phyloP scores from a whole-genome alignment of 2,329 filamentous ascomycete genomes.

The Huntiella moniliformis region DNA sequence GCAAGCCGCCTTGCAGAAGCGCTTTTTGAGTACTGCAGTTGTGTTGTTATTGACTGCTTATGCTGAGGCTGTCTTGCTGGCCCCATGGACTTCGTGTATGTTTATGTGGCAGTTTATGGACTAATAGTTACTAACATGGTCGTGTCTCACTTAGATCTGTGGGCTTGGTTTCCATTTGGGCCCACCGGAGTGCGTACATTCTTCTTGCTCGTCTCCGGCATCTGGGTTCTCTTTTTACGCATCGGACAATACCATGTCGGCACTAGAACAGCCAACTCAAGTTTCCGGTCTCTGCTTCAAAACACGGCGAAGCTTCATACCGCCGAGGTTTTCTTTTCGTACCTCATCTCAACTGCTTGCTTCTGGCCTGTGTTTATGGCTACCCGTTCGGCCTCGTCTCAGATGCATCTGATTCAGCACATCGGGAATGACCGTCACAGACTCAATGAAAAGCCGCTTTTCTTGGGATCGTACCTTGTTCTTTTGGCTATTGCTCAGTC shows the following conservation, averaged over 20 bases:
- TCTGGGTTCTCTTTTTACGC: slow-evolving; percentile 67
- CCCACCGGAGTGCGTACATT: slow-evolving; percentile 54
- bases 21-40: slow-evolving; percentile 62
- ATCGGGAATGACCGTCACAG: slow-evolving; percentile 52
- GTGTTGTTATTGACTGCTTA: slow-evolving; percentile 57
- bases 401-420: slow-evolving; percentile 55
- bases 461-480: slow-evolving; percentile 52
- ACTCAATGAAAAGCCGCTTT: slow-evolving; percentile 74
- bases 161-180: slow-evolving; percentile 73
- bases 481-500: slow-evolving; percentile 54
- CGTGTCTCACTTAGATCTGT: slow-evolving; percentile 41
- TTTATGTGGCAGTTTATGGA: background rate
- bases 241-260: slow-evolving; percentile 69
- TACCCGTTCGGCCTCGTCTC: slow-evolving; percentile 39
- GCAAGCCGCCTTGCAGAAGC: slow-evolving; percentile 69
- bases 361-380: slow-evolving; percentile 71
- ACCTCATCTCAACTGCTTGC: slow-evolving; percentile 56
- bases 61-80: slow-evolving; percentile 48
- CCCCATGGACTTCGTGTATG: slow-evolving; percentile 51
- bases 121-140: background rate
- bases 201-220: slow-evolving; percentile 56
- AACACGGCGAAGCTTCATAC: slow-evolving; percentile 40
- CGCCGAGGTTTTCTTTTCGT: slow-evolving; percentile 55
- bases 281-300: slow-evolving; percentile 42
- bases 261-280: slow-evolving; percentile 49